Percentiles rank a stretch among this genome's conserved stretches.
phyloP scores from a whole-genome alignment of 1,284 basidiomycete genomes.

The Cryptococcus sp. region DNA sequence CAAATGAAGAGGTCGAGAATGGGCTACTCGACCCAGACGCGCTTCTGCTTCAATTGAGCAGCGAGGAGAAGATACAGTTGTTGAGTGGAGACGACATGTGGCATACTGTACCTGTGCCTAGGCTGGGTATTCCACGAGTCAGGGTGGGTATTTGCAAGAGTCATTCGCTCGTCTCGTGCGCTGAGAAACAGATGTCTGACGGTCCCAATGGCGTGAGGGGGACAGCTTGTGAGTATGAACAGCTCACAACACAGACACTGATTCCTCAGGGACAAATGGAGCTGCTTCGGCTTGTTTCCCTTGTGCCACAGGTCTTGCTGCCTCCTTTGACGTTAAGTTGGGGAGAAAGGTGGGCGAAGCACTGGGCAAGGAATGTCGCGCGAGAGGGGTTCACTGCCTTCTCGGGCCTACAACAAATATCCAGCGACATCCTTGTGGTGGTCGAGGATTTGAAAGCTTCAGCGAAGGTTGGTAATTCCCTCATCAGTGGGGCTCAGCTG shows the following conservation, averaged over 20 bases:
- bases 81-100: slow-evolving; percentile 70
- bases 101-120: slow-evolving; percentile 63
- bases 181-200: slow-evolving; percentile 3
- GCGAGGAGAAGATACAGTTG: slow-evolving; percentile 56
- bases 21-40: slow-evolving; percentile 3
- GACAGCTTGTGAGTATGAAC: slow-evolving; percentile 15
- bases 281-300: slow-evolving; percentile 25
- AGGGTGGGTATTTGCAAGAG: slow-evolving; percentile 57
- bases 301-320: slow-evolving; percentile 64
- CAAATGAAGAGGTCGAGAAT: too few relatives aligned
- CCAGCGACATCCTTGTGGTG: slow-evolving; percentile 68
- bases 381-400: slow-evolving; percentile 60
- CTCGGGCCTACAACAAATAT: slow-evolving; percentile 77
- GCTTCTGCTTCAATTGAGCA: slow-evolving; percentile 10
- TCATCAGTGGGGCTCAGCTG: slow-evolving; percentile 50
- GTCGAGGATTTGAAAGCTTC: slow-evolving; percentile 52
- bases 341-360: slow-evolving; percentile 58
- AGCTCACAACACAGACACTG: neutral
- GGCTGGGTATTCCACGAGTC: slow-evolving; percentile 65
- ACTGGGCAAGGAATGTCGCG: slow-evolving; percentile 66
- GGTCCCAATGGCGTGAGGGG: slow-evolving; percentile 52
- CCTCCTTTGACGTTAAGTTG: slow-evolving; percentile 67
- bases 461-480: slow-evolving; percentile 59
- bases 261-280: slow-evolving; percentile 4
- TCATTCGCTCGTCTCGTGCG: slow-evolving; percentile 17